Conservation (phyloP, 305 asterid species). For the Rubia peregrina region DNA sequence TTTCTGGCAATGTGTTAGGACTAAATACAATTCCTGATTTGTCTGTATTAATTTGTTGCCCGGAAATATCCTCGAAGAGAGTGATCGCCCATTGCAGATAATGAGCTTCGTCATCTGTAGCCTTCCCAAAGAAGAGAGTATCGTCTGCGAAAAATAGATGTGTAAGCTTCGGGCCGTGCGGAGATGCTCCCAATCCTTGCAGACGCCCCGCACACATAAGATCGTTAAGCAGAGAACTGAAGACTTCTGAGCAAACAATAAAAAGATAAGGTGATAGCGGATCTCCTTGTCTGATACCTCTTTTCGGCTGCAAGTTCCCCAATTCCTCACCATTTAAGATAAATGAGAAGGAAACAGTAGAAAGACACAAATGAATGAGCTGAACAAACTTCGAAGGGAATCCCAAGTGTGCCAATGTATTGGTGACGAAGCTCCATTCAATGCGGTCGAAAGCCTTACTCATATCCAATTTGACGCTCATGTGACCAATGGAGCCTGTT, state of each 20-base stretch:
- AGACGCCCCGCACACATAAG: background rate
- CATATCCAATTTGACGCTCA: no score
- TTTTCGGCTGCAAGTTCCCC: background rate
- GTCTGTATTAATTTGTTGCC: no score
- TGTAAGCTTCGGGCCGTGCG: no score
- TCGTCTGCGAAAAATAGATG: no score
- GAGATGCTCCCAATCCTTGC: background rate
- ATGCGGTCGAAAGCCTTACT: no score
- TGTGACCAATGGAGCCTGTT: background rate
- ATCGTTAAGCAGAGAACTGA: background rate
- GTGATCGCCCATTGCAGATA: background rate
- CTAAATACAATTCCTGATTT: background rate
- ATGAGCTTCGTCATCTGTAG: background rate
- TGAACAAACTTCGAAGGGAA: background rate
- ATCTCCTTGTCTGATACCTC: background rate
- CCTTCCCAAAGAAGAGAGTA: background rate
- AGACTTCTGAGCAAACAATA: background rate
- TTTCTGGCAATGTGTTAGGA: background rate
- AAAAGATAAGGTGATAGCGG: background rate
- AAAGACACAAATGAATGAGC: background rate
- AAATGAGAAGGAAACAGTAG: no score
- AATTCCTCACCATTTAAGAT: no score
- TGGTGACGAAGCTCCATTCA: background rate
- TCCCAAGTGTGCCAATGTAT: background rate
- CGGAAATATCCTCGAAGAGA: background rate